phyloP scores from a whole-genome alignment of 352 stramenopile species.

The Phytophthora citrophthora region DNA sequence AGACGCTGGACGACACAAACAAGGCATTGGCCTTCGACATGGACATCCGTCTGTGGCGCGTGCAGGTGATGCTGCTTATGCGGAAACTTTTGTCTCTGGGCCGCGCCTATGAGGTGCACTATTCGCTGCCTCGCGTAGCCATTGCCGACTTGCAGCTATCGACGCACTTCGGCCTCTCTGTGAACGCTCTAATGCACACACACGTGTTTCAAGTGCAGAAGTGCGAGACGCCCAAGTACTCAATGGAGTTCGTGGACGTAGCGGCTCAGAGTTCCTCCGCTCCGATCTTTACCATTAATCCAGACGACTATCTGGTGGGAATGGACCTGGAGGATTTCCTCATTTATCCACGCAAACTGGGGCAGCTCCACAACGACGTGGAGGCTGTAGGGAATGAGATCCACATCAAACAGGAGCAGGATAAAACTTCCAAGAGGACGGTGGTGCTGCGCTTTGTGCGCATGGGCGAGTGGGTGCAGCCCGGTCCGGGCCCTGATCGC shows the following conservation, averaged over 20 bases:
- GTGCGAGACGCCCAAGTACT: conserved; percentile 11
- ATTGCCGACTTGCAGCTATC: conserved; percentile 22
- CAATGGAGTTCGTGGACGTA: conserved; percentile 48
- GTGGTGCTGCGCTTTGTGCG: conserved; percentile 70
- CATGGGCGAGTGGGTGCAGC: conserved; percentile 43
- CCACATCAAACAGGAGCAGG: conserved; percentile 31
- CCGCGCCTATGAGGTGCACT: conserved; percentile 60
- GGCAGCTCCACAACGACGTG: conserved; percentile 55
- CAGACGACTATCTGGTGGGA: conserved; percentile 93
- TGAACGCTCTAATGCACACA: conserved; percentile 52
- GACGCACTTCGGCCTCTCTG: conserved; percentile 49
- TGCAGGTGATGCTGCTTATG: conserved; percentile 48
- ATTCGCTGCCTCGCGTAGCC: conserved; percentile 35
- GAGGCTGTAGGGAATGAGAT: conserved; percentile 16
- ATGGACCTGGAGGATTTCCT: conserved; percentile 66
- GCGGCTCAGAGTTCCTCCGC: conserved; percentile 31
- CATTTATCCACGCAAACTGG: conserved; percentile 42
- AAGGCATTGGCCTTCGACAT: conserved; percentile 46
- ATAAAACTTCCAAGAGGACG: conserved; percentile 17
- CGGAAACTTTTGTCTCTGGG: conserved; percentile 70
- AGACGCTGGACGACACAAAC: neutral
- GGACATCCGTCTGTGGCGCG: conserved; percentile 49
- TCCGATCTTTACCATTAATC: conserved; percentile 88
- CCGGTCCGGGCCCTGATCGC: conserved; percentile 41
- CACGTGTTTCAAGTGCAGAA: conserved; percentile 60